A percentile compares a stretch with the other conserved stretches of the same genome.
These are phyloP conservation scores for Paradendryphiella salina DNA, from an alignment of 2,329 filamentous ascomycete genomes.

Conservation along the genomic window DNA sequence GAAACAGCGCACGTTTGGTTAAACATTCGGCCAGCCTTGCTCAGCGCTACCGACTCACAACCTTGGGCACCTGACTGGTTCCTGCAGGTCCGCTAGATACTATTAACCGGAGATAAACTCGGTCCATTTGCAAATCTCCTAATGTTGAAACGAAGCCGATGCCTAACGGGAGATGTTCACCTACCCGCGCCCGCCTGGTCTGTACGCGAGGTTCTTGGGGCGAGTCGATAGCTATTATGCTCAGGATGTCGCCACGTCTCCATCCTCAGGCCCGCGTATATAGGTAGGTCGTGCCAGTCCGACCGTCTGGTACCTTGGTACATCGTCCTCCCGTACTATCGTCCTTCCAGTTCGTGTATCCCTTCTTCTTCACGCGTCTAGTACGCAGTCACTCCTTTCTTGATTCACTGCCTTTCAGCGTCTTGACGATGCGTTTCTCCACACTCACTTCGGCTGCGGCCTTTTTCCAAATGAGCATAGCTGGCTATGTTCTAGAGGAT, in stretches of 20 bases:
- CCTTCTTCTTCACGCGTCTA: slow-evolving; percentile 37
- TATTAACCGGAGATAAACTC: slow-evolving; percentile 24
- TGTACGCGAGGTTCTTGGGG: slow-evolving; percentile 9
- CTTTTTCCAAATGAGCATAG: slow-evolving; percentile 44
- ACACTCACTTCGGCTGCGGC: slow-evolving; percentile 41
- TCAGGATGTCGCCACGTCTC: slow-evolving; percentile 12
- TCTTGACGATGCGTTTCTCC: slow-evolving; percentile 44
- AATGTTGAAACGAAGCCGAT: slow-evolving; percentile 30
- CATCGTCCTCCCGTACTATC: slow-evolving; percentile 23
- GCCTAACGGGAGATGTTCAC: slow-evolving; percentile 21
- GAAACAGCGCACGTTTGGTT: slow-evolving; percentile 33
- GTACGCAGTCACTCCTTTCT: slow-evolving; percentile 41
- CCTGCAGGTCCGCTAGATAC: slow-evolving; percentile 23
- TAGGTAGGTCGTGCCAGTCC: slow-evolving; percentile 22
- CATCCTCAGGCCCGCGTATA: slow-evolving; percentile 24
- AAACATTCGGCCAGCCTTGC: slow-evolving; percentile 25
- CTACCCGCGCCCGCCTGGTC: slow-evolving; percentile 14
- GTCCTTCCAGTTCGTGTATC: slow-evolving; percentile 24
- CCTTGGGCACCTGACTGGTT: slow-evolving; percentile 20
- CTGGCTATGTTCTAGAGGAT: slow-evolving; percentile 48
- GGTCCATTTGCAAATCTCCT: slow-evolving; percentile 11
- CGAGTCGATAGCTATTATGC: slow-evolving; percentile 18
- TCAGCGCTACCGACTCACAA: slow-evolving; percentile 19
- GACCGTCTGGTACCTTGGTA: slow-evolving; percentile 11
- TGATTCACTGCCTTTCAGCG: slow-evolving; percentile 21